Evolutionary conservation across 163 green algal genomes (phyloP), one percentile per base, ranked within the genome.

Genomic region (Prototheca wickerhamii): DNA sequence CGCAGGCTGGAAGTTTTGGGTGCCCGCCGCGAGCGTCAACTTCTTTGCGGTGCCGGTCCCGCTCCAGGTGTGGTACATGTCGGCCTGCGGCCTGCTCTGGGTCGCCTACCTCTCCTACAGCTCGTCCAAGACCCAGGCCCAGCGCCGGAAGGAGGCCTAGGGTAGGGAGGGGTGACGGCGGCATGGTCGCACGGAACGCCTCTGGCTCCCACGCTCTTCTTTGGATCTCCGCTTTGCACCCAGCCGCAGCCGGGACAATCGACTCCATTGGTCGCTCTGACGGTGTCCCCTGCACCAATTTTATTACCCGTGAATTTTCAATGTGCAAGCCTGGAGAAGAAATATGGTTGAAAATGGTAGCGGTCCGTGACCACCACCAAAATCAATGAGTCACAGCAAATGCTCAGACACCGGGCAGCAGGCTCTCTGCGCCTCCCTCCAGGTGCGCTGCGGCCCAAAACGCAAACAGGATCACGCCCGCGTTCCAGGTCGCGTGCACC

Each of bases 401-500:
- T 59, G 15, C 52, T 59, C 17, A 26, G 32, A 21, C 4, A 18
- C 31, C 21, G 21, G 3, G 23, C 31, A 26, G 31, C 32, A 49
- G 31, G 30, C 30, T 5, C 18, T 18, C 28, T 61, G 3, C 3
- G 3, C 8, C 4, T 30, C 17, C 32, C 18, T 4, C 25, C 8
- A 34, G 3, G 32, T 30, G 26, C 12, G 34, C 37, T 20, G 79
- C 71, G 34, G 94, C 68, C 62, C 61, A 59, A 63, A 88, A 93
- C 55, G 93, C 76, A 55, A 91, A 65, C 20, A 71, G 80, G 18
- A 95, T 71, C 56, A 93, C 87, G 0, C 64, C 75, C 44, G 75
- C 80, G 77, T 98, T 98, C 92, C 92, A 98, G 8, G 78, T 67
- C 43, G 85, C 83, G 65, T 98, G 92, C 50, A 98, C 94, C 43